phyloP scores from a whole-genome alignment of 805 yeast species.

The Spathaspora girioi region DNA sequence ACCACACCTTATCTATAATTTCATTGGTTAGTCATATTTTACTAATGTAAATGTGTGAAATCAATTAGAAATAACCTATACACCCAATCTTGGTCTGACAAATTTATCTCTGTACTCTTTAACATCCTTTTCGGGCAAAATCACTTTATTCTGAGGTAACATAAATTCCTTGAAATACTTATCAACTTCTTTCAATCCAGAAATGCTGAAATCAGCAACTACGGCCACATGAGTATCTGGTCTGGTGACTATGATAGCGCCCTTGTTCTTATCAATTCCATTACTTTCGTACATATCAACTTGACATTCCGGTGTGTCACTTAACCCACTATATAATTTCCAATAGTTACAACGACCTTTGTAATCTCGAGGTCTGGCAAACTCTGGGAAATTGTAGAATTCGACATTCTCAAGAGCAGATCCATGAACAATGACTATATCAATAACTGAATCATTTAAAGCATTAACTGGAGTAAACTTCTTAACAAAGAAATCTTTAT shows the following conservation, averaged over 20 bases:
- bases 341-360: slow-evolving; percentile 20
- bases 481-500: slow-evolving; percentile 10
- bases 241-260: slow-evolving; percentile 20
- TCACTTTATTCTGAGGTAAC: slow-evolving; percentile 9
- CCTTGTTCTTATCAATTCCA: slow-evolving; percentile 19
- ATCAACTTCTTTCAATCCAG: slow-evolving; percentile 12
- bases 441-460: slow-evolving; percentile 16
- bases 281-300: slow-evolving; percentile 19
- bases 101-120: slow-evolving; percentile 5
- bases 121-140: neutral
- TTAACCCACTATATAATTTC: slow-evolving; percentile 20
- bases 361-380: slow-evolving; percentile 17
- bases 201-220: slow-evolving; percentile 13
- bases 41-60: no score
- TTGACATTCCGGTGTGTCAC: slow-evolving; percentile 20
- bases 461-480: slow-evolving; percentile 20
- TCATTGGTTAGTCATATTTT: no score
- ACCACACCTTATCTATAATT: no score
- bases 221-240: slow-evolving; percentile 28
- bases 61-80: slow-evolving; percentile 1
- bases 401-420: slow-evolving; percentile 13
- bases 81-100: slow-evolving; percentile 8
- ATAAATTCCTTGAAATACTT: slow-evolving; percentile 14
- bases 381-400: slow-evolving; percentile 19
- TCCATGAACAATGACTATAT: slow-evolving; percentile 19